These are phyloP conservation scores for Talaromyces verruculosus DNA, from an alignment of 2,329 filamentous ascomycete species.

Conservation along the genomic window DNA sequence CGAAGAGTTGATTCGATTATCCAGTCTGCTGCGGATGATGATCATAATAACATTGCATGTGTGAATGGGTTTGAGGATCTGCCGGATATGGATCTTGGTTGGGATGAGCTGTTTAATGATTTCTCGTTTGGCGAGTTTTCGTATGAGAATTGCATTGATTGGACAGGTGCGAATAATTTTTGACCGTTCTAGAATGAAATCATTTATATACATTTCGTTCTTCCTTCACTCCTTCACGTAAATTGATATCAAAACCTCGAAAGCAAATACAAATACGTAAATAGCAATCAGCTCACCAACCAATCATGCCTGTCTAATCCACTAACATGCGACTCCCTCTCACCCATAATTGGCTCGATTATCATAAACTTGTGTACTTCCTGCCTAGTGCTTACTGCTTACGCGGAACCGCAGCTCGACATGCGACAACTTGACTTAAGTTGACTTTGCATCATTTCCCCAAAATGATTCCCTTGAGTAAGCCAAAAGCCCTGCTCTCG, in stretches of 20 bases:
- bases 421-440: background rate
- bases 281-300: too few relatives aligned
- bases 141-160: background rate
- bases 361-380: background rate
- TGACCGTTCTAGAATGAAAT: too few relatives aligned
- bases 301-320: too few relatives aligned
- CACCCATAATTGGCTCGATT: background rate
- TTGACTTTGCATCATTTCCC: background rate
- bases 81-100: constrained; percentile 6
- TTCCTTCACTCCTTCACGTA: too few relatives aligned
- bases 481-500: background rate
- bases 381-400: background rate
- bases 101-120: constrained; percentile 14
- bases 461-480: background rate
- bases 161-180: background rate
- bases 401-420: background rate
- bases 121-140: constrained; percentile 1
- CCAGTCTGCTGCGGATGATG: background rate
- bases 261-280: too few relatives aligned
- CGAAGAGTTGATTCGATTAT: constrained; percentile 9
- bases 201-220: too few relatives aligned
- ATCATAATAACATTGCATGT: background rate
- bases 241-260: too few relatives aligned
- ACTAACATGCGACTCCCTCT: background rate
- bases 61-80: background rate